Percentiles rank a stretch among this genome's conserved stretches.
phyloP scores from a whole-genome alignment of 768 basidiomycete species.

The Kwoniella dendrophila region DNA sequence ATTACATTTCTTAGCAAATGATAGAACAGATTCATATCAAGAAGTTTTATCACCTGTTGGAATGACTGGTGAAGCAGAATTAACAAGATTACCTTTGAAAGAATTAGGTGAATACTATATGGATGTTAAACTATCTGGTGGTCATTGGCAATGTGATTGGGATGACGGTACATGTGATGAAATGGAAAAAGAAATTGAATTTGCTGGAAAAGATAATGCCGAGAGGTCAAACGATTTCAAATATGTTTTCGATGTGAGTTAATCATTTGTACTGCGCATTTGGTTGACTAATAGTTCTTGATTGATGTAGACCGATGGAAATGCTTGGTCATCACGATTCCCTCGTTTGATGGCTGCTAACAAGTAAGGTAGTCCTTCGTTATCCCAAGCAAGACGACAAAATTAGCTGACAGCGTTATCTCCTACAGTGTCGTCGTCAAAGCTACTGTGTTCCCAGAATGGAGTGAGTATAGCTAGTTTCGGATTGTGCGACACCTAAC shows the following conservation, averaged over 20 bases:
- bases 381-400: neutral
- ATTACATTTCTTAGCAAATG: constrained; percentile 54
- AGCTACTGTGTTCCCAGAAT: constrained; percentile 57
- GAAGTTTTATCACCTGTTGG: constrained; percentile 52
- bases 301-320: constrained; percentile 51
- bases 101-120: constrained; percentile 53
- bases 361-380: constrained; percentile 44
- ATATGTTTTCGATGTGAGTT: constrained; percentile 57
- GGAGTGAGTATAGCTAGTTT: constrained; percentile 44
- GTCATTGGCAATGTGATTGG: constrained; percentile 55
- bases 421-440: constrained; percentile 55
- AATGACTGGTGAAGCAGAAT: constrained; percentile 45
- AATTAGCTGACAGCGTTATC: constrained; percentile 5
- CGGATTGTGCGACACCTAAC: neutral
- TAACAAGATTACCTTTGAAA: constrained; percentile 39
- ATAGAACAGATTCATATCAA: constrained; percentile 34
- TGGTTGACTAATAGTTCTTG: neutral
- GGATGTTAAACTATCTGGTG: constrained; percentile 55
- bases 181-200: constrained; percentile 54
- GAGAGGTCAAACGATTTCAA: constrained; percentile 56
- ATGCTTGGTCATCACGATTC: constrained; percentile 57
- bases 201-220: constrained; percentile 49
- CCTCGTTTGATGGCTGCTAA: constrained; percentile 55
- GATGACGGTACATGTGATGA: constrained; percentile 55
- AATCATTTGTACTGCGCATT: neutral